Conservation (phyloP, 1,139 yeast genomes). For the Debaryomyces singareniensis region DNA sequence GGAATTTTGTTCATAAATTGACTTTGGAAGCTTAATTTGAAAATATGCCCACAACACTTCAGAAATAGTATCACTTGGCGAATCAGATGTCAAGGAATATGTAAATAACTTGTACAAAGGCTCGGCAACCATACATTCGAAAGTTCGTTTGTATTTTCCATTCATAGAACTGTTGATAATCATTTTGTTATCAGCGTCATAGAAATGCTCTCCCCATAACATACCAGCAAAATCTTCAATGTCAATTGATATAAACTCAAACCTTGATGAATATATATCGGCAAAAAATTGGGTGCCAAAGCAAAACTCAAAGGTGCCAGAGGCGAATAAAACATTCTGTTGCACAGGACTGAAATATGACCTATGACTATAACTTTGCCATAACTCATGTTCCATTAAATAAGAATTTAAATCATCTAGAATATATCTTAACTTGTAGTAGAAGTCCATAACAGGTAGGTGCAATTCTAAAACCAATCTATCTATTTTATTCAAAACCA, state of each 20-base stretch:
- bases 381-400: slow-evolving; percentile 27
- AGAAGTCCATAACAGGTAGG: slow-evolving; percentile 70
- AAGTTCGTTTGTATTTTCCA: slow-evolving; percentile 40
- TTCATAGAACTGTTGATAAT: slow-evolving; percentile 36
- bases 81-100: slow-evolving; percentile 51
- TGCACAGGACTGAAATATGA: slow-evolving; percentile 51
- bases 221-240: slow-evolving; percentile 39
- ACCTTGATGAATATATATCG: slow-evolving; percentile 35
- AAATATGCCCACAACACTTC: slow-evolving; percentile 41
- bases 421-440: slow-evolving; percentile 54
- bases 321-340: slow-evolving; percentile 70
- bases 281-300: slow-evolving; percentile 70
- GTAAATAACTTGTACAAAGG: slow-evolving; percentile 79
- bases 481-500: slow-evolving; percentile 81
- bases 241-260: slow-evolving; percentile 24
- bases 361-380: slow-evolving; percentile 19
- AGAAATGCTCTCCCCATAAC: slow-evolving; percentile 77
- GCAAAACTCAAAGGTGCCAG: slow-evolving; percentile 53
- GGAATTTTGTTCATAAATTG: slow-evolving; percentile 45
- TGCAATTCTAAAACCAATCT: slow-evolving; percentile 70
- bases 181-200: slow-evolving; percentile 31
- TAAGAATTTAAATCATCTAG: slow-evolving; percentile 60
- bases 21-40: slow-evolving; percentile 34
- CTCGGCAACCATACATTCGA: slow-evolving; percentile 61
- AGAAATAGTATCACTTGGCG: slow-evolving; percentile 30